Evolutionary conservation across 2,329 filamentous ascomycete species (phyloP).

Genomic region (Diplodia intermedia): DNA sequence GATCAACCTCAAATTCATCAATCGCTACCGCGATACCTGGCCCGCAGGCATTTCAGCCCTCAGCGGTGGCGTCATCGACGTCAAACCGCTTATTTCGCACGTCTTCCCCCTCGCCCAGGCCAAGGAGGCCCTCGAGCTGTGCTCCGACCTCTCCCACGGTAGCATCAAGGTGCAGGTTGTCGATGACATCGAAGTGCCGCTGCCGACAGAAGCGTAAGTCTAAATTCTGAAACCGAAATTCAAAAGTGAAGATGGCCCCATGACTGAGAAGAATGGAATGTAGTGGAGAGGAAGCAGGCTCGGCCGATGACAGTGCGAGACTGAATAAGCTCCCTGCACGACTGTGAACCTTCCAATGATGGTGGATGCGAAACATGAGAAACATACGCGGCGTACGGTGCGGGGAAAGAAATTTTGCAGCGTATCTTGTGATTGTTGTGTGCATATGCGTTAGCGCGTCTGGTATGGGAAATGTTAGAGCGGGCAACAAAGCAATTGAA

Average conservation of each 20-base stretch:
- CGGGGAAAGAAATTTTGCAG: neutral
- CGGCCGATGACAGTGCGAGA: neutral
- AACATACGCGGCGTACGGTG: neutral
- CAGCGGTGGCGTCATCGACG: constrained; percentile 64
- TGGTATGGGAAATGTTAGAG: neutral
- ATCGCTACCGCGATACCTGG: constrained; percentile 74
- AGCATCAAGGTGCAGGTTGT: constrained; percentile 68
- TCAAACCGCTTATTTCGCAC: constrained; percentile 69
- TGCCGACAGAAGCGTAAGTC: neutral
- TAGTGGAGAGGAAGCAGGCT: neutral
- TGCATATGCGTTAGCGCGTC: neutral
- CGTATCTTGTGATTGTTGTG: neutral
- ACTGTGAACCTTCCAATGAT: neutral
- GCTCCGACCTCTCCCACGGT: constrained; percentile 59
- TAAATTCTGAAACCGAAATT: neutral
- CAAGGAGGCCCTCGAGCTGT: constrained; percentile 63
- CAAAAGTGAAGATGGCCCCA: neutral
- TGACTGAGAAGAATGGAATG: neutral
- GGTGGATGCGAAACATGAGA: neutral
- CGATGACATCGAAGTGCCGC: constrained; percentile 48
- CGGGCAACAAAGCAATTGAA: neutral
- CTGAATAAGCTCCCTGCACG: neutral
- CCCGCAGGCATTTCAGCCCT: constrained; percentile 68
- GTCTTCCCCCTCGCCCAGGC: constrained; percentile 68
- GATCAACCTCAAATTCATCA: constrained; percentile 74